Evolutionary conservation across 2,329 filamentous ascomycete genomes (phyloP).

Genomic region (Alternaria sp.): DNA sequence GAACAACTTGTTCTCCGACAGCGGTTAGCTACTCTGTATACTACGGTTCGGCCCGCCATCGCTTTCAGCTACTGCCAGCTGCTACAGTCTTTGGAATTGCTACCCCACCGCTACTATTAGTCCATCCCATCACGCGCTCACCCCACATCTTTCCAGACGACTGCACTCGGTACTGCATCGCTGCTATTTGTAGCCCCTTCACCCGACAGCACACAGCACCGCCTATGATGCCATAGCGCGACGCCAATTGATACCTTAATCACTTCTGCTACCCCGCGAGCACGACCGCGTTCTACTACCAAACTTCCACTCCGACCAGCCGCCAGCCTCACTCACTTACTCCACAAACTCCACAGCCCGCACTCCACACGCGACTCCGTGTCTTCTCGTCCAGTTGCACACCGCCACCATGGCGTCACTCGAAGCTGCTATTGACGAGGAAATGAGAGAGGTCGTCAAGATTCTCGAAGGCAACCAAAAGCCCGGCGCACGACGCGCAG

Average conservation of each 20-base stretch:
- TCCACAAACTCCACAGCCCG: background rate
- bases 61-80: conserved; percentile 20
- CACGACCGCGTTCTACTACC: conserved; percentile 15
- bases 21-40: conserved; percentile 36
- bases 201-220: conserved; percentile 10
- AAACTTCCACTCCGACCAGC: background rate
- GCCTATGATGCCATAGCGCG: conserved; percentile 29
- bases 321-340: conserved; percentile 4
- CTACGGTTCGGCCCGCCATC: conserved; percentile 33
- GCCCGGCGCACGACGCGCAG: conserved; percentile 28
- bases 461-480: conserved; percentile 63
- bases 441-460: conserved; percentile 74
- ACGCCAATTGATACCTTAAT: conserved; percentile 18
- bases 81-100: conserved; percentile 21
- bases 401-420: conserved; percentile 66
- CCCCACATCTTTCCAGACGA: conserved; percentile 18
- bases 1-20: conserved; percentile 47
- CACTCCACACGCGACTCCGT: conserved; percentile 13
- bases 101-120: conserved; percentile 35
- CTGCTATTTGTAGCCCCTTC: conserved; percentile 12
- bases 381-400: background rate
- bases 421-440: conserved; percentile 77
- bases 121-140: conserved; percentile 24
- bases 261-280: conserved; percentile 28
- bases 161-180: conserved; percentile 12